These are phyloP conservation scores for Aspergillus tubingensis DNA, from an alignment of 2,329 filamentous ascomycete species.

Conservation along the genomic window DNA sequence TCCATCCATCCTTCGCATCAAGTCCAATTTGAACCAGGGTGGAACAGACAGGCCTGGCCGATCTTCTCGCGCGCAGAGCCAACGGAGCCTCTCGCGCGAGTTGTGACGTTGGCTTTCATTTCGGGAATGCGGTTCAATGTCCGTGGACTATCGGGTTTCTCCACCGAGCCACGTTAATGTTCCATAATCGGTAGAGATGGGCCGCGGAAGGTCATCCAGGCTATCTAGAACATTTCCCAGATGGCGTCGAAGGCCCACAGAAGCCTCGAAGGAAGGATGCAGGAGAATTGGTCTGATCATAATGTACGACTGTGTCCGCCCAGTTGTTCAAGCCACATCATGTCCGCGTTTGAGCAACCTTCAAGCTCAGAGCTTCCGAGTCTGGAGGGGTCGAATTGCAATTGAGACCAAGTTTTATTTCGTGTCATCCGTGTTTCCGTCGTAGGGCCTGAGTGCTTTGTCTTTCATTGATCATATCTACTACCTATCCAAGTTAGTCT, in stretches of 20 bases:
- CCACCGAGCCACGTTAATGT: conserved; percentile 25
- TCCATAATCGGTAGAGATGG: conserved; percentile 14
- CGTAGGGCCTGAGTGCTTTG: conserved; percentile 19
- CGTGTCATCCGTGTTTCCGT: conserved; percentile 16
- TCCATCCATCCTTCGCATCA: conserved; percentile 10
- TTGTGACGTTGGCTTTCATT: conserved; percentile 23
- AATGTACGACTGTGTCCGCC: conserved; percentile 14
- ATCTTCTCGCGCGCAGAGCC: conserved; percentile 17
- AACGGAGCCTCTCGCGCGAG: conserved; percentile 13
- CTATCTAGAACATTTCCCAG: conserved; percentile 18
- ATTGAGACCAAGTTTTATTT: conserved; percentile 10
- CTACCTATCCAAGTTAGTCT: conserved; percentile 12
- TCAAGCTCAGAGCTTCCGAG: background rate
- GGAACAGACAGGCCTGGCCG: conserved; percentile 14
- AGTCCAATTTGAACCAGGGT: conserved; percentile 8
- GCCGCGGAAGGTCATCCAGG: conserved; percentile 9
- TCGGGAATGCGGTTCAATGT: conserved; percentile 26
- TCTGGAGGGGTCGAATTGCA: conserved; percentile 20
- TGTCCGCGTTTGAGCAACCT: background rate
- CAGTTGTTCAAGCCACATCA: background rate
- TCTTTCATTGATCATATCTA: conserved; percentile 14
- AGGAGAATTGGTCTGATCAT: conserved; percentile 14
- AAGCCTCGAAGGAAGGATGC: conserved; percentile 19
- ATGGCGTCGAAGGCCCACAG: conserved; percentile 22
- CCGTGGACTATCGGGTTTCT: conserved; percentile 23